These are phyloP conservation scores for Sporothrix humicola DNA, from an alignment of 2,329 filamentous ascomycete species.

Conservation along the genomic window DNA sequence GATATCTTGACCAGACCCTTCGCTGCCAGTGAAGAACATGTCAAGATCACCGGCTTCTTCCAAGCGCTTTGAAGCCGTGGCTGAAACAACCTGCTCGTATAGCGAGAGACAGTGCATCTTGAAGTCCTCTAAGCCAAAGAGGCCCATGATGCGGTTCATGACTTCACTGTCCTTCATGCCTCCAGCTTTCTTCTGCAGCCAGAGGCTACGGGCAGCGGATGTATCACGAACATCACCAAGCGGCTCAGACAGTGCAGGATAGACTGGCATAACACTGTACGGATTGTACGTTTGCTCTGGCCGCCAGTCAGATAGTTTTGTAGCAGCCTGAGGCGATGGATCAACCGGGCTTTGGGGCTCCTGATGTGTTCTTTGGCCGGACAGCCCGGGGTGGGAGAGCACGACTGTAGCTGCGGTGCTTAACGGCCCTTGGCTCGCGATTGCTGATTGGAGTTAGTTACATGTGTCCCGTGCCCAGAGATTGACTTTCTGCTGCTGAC, in stretches of 20 bases:
- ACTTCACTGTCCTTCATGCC: neutral
- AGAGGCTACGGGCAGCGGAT: neutral
- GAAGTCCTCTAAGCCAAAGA: conserved; percentile 3
- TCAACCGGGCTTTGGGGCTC: neutral
- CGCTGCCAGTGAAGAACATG: conserved; percentile 5
- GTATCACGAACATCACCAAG: conserved; percentile 2
- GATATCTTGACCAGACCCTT: neutral
- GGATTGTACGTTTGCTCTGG: conserved; percentile 20
- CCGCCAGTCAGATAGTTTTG: neutral
- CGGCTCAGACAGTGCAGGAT: neutral
- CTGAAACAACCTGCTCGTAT: neutral
- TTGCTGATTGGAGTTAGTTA: neutral
- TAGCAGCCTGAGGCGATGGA: neutral
- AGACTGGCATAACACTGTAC: neutral
- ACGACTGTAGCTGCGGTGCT: neutral
- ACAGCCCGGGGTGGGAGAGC: neutral
- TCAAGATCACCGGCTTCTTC: neutral
- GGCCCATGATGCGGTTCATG: conserved; percentile 14
- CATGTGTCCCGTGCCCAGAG: no score
- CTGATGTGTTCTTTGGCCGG: neutral
- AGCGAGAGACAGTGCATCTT: neutral
- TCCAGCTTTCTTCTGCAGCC: conserved; percentile 9
- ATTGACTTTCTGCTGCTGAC: no score
- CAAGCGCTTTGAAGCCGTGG: neutral
- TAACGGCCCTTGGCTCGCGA: neutral